A percentile compares a stretch with the other conserved stretches of the same genome.
Evolutionary conservation across 768 basidiomycete genomes (phyloP).

Genomic region (Terana coerulea): DNA sequence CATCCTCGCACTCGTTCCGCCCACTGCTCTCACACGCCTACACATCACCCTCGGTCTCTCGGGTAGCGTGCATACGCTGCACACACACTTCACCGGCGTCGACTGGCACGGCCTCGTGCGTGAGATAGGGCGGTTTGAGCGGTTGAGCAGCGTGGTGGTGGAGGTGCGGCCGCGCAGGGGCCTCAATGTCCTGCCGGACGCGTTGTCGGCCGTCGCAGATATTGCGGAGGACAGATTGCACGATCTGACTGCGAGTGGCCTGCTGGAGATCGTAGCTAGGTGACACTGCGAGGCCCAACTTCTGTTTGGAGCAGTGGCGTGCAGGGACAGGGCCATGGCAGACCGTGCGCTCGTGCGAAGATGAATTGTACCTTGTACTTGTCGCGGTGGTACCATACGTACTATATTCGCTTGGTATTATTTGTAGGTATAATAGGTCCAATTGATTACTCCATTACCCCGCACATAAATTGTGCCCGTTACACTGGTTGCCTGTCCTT

Average conservation of each 20-base stretch:
- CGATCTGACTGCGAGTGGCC: background rate
- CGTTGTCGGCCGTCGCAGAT: background rate
- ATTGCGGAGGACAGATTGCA: background rate
- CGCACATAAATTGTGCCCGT: no score
- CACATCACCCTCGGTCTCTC: background rate
- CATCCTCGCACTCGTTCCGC: background rate
- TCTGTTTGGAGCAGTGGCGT: no score
- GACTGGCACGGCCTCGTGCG: background rate
- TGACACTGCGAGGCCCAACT: no score
- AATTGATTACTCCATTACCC: no score
- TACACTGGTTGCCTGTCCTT: no score
- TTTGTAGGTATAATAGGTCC: no score
- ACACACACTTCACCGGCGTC: background rate
- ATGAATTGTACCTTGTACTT: no score
- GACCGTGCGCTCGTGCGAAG: no score
- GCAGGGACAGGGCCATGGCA: no score
- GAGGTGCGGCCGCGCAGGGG: conserved; percentile 1
- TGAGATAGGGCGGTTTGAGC: background rate
- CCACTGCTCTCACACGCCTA: background rate
- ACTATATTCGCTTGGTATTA: no score
- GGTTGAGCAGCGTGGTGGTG: background rate
- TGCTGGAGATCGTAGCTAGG: background rate
- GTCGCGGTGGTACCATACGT: no score
- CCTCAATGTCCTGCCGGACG: background rate
- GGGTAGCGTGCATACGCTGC: background rate